Conservation (phyloP, 495 filamentous ascomycete species). For the Podospora pseudoanserina region DNA sequence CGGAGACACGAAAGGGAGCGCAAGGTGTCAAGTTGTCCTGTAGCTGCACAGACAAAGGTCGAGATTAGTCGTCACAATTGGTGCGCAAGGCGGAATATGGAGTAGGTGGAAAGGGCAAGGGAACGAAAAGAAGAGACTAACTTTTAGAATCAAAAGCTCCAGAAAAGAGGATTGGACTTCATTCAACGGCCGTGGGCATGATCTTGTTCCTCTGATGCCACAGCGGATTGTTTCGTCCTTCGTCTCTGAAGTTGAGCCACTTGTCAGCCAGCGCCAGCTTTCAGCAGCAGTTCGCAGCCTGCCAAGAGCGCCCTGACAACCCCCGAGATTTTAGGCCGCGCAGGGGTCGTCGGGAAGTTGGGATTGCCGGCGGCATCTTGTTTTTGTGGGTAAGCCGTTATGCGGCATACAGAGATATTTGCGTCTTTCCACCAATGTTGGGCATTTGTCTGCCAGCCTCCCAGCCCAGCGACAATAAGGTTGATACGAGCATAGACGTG, state of each 20-base stretch:
- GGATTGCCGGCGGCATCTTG: background rate
- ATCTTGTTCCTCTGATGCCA: background rate
- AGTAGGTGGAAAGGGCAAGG: background rate
- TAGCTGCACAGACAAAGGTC: background rate
- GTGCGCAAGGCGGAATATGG: background rate
- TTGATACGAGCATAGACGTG: too few species aligned
- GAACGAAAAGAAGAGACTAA: background rate
- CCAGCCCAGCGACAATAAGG: too few species aligned
- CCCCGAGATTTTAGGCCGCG: background rate
- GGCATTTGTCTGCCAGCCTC: too few species aligned
- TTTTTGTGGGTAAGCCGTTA: background rate
- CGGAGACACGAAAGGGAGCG: background rate
- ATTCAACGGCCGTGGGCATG: background rate
- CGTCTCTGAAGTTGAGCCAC: slow-evolving; percentile 12
- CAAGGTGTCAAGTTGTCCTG: background rate
- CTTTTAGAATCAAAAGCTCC: background rate
- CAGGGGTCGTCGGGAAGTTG: background rate
- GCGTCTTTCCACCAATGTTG: too few species aligned
- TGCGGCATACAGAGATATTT: background rate
- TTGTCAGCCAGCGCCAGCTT: slow-evolving; percentile 5
- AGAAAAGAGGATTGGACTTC: background rate
- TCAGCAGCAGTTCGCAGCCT: background rate
- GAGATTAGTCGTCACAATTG: background rate
- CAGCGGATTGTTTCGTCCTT: background rate
- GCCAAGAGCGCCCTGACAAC: background rate